Evolutionary conservation across 805 yeast species (phyloP), one percentile per base, ranked within the genome.

Genomic region (Candida multigemmis): DNA sequence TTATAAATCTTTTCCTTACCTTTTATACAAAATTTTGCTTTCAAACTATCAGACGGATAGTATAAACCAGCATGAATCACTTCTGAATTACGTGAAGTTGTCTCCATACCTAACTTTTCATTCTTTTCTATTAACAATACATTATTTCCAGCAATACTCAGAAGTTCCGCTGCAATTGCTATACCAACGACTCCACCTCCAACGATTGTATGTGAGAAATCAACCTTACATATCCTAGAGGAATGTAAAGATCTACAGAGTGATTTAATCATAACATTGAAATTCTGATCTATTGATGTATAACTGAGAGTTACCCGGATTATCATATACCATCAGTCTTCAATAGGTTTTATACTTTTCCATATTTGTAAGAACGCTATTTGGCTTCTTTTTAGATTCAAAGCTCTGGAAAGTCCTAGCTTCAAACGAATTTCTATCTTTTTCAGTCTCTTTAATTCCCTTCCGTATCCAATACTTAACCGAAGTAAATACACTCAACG

Each of bases 21-120:
- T 20, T 68, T 64, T 18, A 86, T 60, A 42, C 96, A 87, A 16
- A 86, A 52, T 37, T 60, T 52, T 0, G 83, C 72, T 44, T 83
- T 79, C 28, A 87, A 57, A 2, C 80, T 66, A 32, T 71, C 69
- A 7, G 59, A 53, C 0, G 94, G 93, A 42, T 82, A 80, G 47
- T 87, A 87, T 5, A 86, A 42, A 0, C 95, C 96, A 0, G 94
- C 94, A 53, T 86, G 96, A 14, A 86, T 78, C 14, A 87, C 96
- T 44, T 87, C 96, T 2, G 94, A 81, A 57, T 86, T 86, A 27
- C 96, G 60, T n/a, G 89, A 69, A 5, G 93, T 78, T 0, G 94
- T 84, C 41, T 86, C 96, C 38, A 70, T 67, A 2, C 95, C 96
- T 25, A 74, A 47, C 19, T 60, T 60, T 1, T 53, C 48, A 46